Evolutionary conservation across 2,329 filamentous ascomycete species (phyloP).

Genomic region (Hypoxylon sp.): DNA sequence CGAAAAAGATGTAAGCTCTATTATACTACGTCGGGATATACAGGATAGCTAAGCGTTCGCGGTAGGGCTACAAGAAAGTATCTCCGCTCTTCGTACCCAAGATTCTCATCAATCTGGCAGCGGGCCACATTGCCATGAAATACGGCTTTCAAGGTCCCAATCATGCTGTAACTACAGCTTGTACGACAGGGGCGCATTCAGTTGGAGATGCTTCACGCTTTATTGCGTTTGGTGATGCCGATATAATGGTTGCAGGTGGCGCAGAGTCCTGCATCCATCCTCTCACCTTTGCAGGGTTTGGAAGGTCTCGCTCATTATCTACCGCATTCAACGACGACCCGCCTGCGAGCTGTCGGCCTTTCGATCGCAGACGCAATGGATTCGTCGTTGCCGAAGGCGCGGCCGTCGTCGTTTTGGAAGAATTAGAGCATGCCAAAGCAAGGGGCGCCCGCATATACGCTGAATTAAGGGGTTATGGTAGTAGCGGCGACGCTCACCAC

Average conservation of each 20-base stretch:
- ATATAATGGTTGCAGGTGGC: constrained; percentile 96
- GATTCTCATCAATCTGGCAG: constrained; percentile 93
- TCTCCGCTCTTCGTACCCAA: constrained; percentile 94
- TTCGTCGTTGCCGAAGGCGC: constrained; percentile 96
- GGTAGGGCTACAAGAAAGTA: constrained; percentile 88
- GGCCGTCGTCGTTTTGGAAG: constrained; percentile 88
- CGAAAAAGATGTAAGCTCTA: constrained; percentile 72
- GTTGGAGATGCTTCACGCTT: constrained; percentile 94
- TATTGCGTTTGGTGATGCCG: constrained; percentile 89
- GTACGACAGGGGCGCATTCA: constrained; percentile 94
- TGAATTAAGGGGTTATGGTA: constrained; percentile 88
- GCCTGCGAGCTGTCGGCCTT: constrained; percentile 80
- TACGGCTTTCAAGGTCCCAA: constrained; percentile 92
- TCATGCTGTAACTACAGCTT: constrained; percentile 92
- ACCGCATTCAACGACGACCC: constrained; percentile 83
- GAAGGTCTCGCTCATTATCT: constrained; percentile 85
- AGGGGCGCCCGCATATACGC: constrained; percentile 87
- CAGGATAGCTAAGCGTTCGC: constrained; percentile 24
- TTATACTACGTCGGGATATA: constrained; percentile 5
- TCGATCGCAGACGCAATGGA: constrained; percentile 81
- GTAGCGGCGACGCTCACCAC: constrained; percentile 90
- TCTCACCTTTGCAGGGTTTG: constrained; percentile 90
- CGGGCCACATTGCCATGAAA: constrained; percentile 93
- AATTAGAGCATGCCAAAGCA: constrained; percentile 85
- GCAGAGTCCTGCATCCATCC: constrained; percentile 97